Conservation (phyloP, 108 stramenopile genomes). For the Pseudonitzschia delicatissima region DNA sequence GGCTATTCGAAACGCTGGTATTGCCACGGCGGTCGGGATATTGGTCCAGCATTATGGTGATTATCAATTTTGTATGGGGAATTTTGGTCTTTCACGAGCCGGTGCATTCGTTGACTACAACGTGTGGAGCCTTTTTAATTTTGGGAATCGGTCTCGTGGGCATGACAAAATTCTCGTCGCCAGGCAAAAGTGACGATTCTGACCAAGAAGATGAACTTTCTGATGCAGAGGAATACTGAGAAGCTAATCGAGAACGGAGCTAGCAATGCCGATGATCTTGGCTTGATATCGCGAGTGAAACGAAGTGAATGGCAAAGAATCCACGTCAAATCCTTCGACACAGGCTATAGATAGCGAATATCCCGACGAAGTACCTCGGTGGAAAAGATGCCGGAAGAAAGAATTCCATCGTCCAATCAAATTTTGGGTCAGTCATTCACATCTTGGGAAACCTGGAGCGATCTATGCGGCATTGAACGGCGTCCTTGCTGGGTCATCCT, state of each 20-base stretch:
- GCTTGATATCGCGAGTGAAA: background rate
- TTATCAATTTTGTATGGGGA: slow-evolving; percentile 54
- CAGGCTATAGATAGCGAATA: too few species aligned
- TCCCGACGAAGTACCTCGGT: background rate
- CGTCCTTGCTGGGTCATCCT: slow-evolving; percentile 35
- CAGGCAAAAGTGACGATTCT: background rate
- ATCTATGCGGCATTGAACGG: slow-evolving; percentile 48
- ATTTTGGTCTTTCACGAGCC: slow-evolving; percentile 60
- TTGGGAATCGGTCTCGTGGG: slow-evolving; percentile 33
- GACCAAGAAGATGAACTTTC: background rate
- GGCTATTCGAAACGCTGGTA: slow-evolving; percentile 58
- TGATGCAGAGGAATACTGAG: background rate
- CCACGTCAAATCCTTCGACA: background rate
- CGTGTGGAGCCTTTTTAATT: slow-evolving; percentile 17
- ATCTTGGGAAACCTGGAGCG: slow-evolving; percentile 37
- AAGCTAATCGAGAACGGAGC: background rate
- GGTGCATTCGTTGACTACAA: slow-evolving; percentile 18
- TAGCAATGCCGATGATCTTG: background rate
- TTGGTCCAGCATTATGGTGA: slow-evolving; percentile 53
- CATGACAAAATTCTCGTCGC: slow-evolving; percentile 35
- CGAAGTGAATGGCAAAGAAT: background rate
- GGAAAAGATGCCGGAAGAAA: background rate
- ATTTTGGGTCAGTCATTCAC: slow-evolving; percentile 23
- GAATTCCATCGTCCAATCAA: background rate
- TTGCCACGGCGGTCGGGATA: slow-evolving; percentile 59